These are phyloP conservation scores for Neospora caninum DNA, from an alignment of 169 alveolate genomes.

Conservation along the genomic window DNA sequence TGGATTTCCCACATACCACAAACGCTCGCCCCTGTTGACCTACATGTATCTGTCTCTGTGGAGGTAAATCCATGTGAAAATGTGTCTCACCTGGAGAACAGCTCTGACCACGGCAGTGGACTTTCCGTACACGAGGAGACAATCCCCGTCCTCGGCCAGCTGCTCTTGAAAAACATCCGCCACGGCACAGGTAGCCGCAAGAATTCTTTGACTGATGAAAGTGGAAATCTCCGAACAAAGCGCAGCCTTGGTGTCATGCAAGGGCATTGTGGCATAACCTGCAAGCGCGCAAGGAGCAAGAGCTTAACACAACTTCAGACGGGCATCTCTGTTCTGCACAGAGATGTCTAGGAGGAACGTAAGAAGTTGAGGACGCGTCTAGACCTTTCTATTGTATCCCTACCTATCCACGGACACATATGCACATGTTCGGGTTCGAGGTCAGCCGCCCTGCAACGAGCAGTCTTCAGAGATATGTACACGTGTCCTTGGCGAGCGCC, in stretches of 20 bases:
- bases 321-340: not conserved
- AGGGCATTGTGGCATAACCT: conserved; percentile 38
- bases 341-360: not conserved
- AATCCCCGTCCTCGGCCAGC: conserved; percentile 30
- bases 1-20: not conserved
- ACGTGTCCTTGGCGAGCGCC: too few relatives aligned
- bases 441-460: too few relatives aligned
- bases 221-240: conserved; percentile 25
- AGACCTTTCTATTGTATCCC: not conserved
- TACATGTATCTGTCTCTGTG: not conserved
- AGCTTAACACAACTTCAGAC: not conserved
- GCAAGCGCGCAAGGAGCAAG: not conserved
- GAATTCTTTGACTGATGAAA: conserved; percentile 11
- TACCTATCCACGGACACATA: not conserved
- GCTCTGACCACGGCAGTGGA: conserved; percentile 47
- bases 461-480: too few relatives aligned
- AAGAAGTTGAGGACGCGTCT: not conserved
- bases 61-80: not conserved
- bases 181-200: conserved; percentile 31
- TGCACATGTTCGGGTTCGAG: too few relatives aligned
- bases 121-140: conserved; percentile 35
- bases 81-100: not conserved
- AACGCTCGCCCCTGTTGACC: not conserved
- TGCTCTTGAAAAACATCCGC: conserved; percentile 14
- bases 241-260: conserved; percentile 33